Percentiles rank a stretch among this genome's conserved stretches.
phyloP scores from a whole-genome alignment of 2,329 filamentous ascomycete species.

The Sphaerostilbella broomeana region DNA sequence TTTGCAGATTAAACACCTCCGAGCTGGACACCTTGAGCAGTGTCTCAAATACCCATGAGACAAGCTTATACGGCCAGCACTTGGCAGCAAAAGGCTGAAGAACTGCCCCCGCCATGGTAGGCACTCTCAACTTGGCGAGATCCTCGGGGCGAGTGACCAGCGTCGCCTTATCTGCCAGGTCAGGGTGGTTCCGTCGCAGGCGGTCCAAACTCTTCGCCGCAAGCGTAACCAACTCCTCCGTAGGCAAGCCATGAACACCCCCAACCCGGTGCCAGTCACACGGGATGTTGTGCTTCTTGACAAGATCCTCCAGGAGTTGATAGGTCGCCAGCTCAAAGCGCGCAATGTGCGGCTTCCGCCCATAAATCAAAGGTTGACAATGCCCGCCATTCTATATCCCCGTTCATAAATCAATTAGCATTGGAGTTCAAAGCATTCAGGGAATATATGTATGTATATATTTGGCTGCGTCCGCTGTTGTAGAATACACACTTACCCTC shows the following conservation, averaged over 20 bases:
- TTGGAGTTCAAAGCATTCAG: neutral
- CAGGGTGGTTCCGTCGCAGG: constrained; percentile 46
- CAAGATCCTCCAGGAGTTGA: constrained; percentile 49
- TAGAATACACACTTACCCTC: constrained; percentile 46
- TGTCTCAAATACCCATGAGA: constrained; percentile 61
- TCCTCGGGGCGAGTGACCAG: constrained; percentile 33
- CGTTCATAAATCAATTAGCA: neutral
- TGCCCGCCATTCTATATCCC: constrained; percentile 58
- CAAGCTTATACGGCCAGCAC: constrained; percentile 80
- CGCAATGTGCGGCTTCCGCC: constrained; percentile 51
- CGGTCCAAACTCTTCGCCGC: constrained; percentile 44
- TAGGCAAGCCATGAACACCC: constrained; percentile 59
- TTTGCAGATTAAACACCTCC: constrained; percentile 63
- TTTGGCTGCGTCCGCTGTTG: no score
- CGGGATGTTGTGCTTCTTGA: constrained; percentile 50
- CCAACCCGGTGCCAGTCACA: constrained; percentile 63
- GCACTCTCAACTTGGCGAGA: constrained; percentile 48
- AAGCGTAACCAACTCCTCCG: constrained; percentile 45
- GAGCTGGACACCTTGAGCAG: constrained; percentile 37
- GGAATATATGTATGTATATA: no score
- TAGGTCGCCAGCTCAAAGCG: constrained; percentile 69
- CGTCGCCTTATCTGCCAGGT: constrained; percentile 44
- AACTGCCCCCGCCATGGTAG: constrained; percentile 55
- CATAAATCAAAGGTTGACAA: constrained; percentile 66
- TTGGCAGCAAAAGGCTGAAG: constrained; percentile 59